Base-by-base conservation (phyloP, 1,139 yeast genomes). In the Arxiozyma heterogenica region DNA sequence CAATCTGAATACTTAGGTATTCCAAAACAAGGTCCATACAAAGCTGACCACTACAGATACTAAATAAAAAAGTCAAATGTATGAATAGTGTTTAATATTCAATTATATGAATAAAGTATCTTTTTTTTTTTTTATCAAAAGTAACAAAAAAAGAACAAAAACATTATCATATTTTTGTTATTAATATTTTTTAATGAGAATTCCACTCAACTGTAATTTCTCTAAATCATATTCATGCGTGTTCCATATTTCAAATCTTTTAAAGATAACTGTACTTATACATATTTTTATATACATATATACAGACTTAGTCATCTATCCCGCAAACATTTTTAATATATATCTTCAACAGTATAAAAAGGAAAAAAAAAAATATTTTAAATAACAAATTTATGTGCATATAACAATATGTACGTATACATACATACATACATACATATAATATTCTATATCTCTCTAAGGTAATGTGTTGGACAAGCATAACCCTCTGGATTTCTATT, bases 1-100 rank as follows among this genome's bases (percentile, higher is more conserved):
- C 99, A 93, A 84, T 83, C 96, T 68, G 96, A 90, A 64, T 93
- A 93, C 86, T 86, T 94, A 75, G 94, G 95, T 72, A 78, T 93
- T 67, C 91, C 97, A 71, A 73, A 75, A 70, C 87, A 84, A 75
- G 99, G 99, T 81, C 99, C 99, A 70, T 93, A 71, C 95, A 93
- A 93, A 86, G 85, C 96, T 72, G 98, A 93, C 69, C 88, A 84
- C 79, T 93, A 93, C 95, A 89, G 97, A 83, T 93, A 93, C 80
- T 93, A 34, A 34, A 15, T n/a, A 34, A 12, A 34, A 6, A 12
- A 34, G 2, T 15, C 12, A 27, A 8, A 5, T 27, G 11, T 27
- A 27, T 2, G 2, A 27, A 27, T 27, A 27, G 11, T 7, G 30
- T 8, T 8, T 27, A 11, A 27, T 27, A 27, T 27, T 27, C 8